These are phyloP conservation scores for Cyanidium caldarium DNA, from an alignment of 23 red algal species.

Conservation along the genomic window DNA sequence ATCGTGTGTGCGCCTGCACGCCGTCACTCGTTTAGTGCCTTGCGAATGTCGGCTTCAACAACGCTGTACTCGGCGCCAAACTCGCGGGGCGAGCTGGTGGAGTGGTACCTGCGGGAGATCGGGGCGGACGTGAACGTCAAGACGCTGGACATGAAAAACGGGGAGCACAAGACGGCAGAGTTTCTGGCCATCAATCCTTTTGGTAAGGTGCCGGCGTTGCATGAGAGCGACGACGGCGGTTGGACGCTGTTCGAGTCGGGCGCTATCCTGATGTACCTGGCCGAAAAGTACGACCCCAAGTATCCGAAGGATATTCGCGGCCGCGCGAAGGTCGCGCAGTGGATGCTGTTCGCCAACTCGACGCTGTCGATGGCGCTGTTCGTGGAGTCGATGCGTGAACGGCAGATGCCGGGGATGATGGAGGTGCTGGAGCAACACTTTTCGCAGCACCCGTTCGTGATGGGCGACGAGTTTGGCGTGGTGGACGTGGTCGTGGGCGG, in stretches of 20 bases:
- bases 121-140: neutral
- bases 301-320: conserved; percentile 4
- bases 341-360: conserved; percentile 10
- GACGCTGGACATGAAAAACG: conserved; percentile 2
- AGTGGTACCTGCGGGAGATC: conserved; percentile 4
- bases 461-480: conserved; percentile 3
- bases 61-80: conserved; percentile 7
- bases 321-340: neutral
- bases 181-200: conserved; percentile 10
- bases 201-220: conserved; percentile 5
- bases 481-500: neutral
- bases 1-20: no score
- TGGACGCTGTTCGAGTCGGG: conserved; percentile 12
- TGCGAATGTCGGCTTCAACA: conserved; percentile 3
- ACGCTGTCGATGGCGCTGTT: neutral
- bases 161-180: conserved; percentile 11
- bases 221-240: neutral
- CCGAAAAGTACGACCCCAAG: conserved; percentile 9
- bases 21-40: no score
- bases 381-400: neutral
- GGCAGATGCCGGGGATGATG: conserved; percentile 1
- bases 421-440: conserved; percentile 2
- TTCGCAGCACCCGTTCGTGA: neutral
- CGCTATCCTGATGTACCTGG: conserved; percentile 9
- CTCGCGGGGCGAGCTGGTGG: conserved; percentile 2